Evolutionary conservation across 148 eudicot species (phyloP).

Genomic region (Camellia lanceoleosa): DNA sequence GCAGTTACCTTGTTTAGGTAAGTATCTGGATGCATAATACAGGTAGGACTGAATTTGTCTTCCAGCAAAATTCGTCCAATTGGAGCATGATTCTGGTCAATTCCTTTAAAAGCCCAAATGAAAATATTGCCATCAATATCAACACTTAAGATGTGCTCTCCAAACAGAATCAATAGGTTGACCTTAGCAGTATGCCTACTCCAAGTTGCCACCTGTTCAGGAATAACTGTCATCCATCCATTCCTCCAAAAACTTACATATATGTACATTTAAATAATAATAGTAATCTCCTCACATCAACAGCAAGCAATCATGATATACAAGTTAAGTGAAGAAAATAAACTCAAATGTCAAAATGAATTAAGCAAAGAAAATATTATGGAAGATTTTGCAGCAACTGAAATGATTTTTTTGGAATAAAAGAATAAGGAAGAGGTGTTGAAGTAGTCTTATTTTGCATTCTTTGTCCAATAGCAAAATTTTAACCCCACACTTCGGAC

Average conservation of each 20-base stretch:
- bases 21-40: conserved; percentile 96
- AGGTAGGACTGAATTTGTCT: conserved; percentile 61
- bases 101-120: conserved; percentile 92
- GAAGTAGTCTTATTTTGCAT: neutral
- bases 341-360: neutral
- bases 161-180: conserved; percentile 70
- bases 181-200: conserved; percentile 71
- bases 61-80: conserved; percentile 62
- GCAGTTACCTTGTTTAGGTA: conserved; percentile 84
- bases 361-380: neutral
- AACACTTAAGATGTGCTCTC: conserved; percentile 87
- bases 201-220: conserved; percentile 88
- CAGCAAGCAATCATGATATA: neutral
- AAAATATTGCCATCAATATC: conserved; percentile 71
- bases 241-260: neutral
- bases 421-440: neutral
- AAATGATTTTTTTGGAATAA: neutral
- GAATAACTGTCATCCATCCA: conserved; percentile 1
- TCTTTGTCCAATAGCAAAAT: neutral
- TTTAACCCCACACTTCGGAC: neutral
- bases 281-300: neutral
- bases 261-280: neutral
- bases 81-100: conserved; percentile 59
- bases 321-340: neutral
- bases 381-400: neutral